Evolutionary conservation across 2,329 filamentous ascomycete genomes (phyloP), one percentile per base, ranked within the genome.

Genomic region (Penicillium oxalicum): DNA sequence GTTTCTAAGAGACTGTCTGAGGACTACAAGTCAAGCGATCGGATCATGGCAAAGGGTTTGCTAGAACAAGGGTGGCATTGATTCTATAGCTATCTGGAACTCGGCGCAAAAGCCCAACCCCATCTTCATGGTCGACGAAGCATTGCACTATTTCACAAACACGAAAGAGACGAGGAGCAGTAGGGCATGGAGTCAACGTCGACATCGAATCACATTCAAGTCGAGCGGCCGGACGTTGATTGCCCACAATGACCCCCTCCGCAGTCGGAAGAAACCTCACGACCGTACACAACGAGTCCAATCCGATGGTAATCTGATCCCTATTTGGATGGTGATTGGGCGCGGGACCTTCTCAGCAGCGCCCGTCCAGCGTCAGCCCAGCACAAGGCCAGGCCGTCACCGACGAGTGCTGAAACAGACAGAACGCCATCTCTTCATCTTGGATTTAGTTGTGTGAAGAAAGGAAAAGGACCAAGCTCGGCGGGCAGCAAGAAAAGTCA

Each of bases 401-500:
- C 63, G 61, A 64, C 65, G 65, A 68, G 65, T 65, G 59, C 65
- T 67, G 64, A 61, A 40, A 55, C 59, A 65, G 64, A 52, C 55
- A 48, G 56, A 52, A 58, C 61, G 61, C 61, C 64, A 53, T 62
- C 61, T 68, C 65, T 66, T 68, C 65, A 68, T 68, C 58, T 68
- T 68, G 65, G 65, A 67, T 66, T 67, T 68, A 68, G 65, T 68
- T 68, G 65, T 68, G 65, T 68, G 64, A 68, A 57, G 61, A 65
- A 57, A 61, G 52, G 44, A 43, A 52, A 9, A 9, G 45, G 50
- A 43, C 12, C 8, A 13, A 18, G 32, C 24, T 29, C 18, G 24
- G 13, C 4, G n/a, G 12, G 52, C 56, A 53, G 52, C 45, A 52
- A 44, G 29, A 49, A 52, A 43, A 59, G 56, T 57, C 57, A 53